Percentiles rank a stretch among this genome's conserved stretches.
These are phyloP conservation scores for Sarcomyxa edulis DNA, from an alignment of 768 basidiomycete genomes.

Conservation along the genomic window DNA sequence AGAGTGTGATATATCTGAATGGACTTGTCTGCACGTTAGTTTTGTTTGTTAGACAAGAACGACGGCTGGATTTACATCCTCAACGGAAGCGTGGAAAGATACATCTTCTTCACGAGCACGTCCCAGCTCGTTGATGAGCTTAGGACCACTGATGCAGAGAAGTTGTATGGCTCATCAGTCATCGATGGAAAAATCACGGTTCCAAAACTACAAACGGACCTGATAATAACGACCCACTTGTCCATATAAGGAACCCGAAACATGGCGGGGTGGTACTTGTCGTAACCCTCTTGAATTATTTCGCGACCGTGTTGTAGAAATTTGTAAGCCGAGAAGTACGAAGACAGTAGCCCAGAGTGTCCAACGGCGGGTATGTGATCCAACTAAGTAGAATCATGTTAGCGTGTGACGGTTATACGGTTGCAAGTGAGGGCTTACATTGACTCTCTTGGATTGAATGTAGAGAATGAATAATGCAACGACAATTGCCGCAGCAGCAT, in stretches of 20 bases:
- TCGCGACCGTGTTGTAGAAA: constrained; percentile 1
- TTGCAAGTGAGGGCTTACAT: no score
- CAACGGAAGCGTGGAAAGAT: constrained; percentile 4
- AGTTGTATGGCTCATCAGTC: no score
- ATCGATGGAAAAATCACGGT: constrained; percentile 29
- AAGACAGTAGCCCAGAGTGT: constrained; percentile 1
- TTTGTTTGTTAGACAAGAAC: background rate
- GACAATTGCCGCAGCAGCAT: no score
- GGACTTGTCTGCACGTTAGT: background rate
- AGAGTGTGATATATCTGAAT: constrained; percentile 1
- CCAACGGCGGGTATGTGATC: constrained; percentile 2
- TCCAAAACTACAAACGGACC: constrained; percentile 10
- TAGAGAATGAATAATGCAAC: no score
- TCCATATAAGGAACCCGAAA: constrained; percentile 10
- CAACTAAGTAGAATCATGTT: no score
- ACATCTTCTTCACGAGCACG: constrained; percentile 5
- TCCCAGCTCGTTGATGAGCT: constrained; percentile 1
- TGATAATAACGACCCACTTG: constrained; percentile 5
- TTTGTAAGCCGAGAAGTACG: constrained; percentile 1
- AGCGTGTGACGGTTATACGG: no score
- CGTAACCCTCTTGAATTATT: constrained; percentile 3
- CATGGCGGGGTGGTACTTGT: constrained; percentile 1
- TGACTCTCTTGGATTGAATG: no score
- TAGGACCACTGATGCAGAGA: constrained; percentile 1
- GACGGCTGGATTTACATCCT: constrained; percentile 2